Evolutionary conservation across 495 filamentous ascomycete genomes (phyloP).

Genomic region (Tuber umbilicatum): DNA sequence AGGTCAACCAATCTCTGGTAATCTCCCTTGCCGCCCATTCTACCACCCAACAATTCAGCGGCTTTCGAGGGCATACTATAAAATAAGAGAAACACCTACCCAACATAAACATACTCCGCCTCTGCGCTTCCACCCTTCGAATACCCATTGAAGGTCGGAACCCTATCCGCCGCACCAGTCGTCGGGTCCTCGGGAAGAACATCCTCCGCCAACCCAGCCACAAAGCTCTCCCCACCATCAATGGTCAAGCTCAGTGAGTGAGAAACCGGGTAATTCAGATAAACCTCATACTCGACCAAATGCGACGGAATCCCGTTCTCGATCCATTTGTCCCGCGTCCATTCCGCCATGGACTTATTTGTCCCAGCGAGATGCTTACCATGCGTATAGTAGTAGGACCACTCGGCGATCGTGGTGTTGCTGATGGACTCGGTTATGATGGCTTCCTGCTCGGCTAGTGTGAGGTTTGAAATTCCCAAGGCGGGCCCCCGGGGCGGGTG

Average conservation of each 20-base stretch:
- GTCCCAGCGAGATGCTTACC: constrained; percentile 84
- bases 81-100: constrained; percentile 1
- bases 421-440: constrained; percentile 20
- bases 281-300: constrained; percentile 79
- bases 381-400: constrained; percentile 84
- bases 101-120: constrained; percentile 51
- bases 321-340: constrained; percentile 79
- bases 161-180: constrained; percentile 60
- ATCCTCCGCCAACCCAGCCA: constrained; percentile 79
- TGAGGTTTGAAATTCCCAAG: constrained; percentile 2
- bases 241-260: constrained; percentile 24
- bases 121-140: constrained; percentile 76
- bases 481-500: too few species aligned
- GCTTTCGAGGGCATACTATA: not conserved
- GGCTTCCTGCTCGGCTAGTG: constrained; percentile 17
- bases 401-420: constrained; percentile 50
- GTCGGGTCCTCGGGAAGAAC: constrained; percentile 78
- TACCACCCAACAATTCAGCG: constrained; percentile 3
- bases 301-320: constrained; percentile 69
- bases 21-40: constrained; percentile 57
- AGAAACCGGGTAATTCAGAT: constrained; percentile 72
- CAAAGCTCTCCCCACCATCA: constrained; percentile 54
- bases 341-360: constrained; percentile 77
- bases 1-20: constrained; percentile 75
- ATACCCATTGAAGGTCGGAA: constrained; percentile 95